Evolutionary conservation across 176 grass and related monocot genomes (phyloP).

Genomic region (Phoenix dactylifera): DNA sequence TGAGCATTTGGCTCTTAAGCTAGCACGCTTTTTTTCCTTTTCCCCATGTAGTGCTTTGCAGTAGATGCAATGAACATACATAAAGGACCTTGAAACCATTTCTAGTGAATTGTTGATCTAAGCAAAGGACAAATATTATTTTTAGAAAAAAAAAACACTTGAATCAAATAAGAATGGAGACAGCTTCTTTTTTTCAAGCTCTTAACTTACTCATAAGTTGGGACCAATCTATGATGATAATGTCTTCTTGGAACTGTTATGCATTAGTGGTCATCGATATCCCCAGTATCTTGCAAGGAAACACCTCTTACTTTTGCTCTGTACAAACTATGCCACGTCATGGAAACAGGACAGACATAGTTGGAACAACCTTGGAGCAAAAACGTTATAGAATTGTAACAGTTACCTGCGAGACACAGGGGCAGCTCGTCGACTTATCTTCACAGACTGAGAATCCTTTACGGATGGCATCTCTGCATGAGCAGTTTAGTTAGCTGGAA

Average conservation of each 20-base stretch:
- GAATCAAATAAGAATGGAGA: too few relatives aligned
- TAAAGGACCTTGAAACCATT: too few relatives aligned
- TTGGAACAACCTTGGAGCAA: background rate
- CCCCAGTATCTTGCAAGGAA: slow-evolving; percentile 53
- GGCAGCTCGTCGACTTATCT: slow-evolving; percentile 33
- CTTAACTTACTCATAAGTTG: too few relatives aligned
- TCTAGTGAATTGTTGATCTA: too few relatives aligned
- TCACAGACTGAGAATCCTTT: slow-evolving; percentile 25
- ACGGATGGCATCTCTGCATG: slow-evolving; percentile 35
- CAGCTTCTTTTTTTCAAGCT: too few relatives aligned
- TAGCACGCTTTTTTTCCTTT: too few relatives aligned
- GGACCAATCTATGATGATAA: too few relatives aligned
- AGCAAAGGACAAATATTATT: too few relatives aligned
- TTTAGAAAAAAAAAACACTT: too few relatives aligned
- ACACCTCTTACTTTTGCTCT: slow-evolving; percentile 67
- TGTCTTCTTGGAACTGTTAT: background rate
- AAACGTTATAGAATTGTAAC: background rate
- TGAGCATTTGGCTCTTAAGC: too few relatives aligned
- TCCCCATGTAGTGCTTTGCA: too few relatives aligned
- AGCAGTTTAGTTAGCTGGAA: slow-evolving; percentile 22
- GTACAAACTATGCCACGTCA: slow-evolving; percentile 4
- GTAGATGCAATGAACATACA: too few relatives aligned
- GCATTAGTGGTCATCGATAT: slow-evolving; percentile 36
- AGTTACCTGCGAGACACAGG: slow-evolving; percentile 44
- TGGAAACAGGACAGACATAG: background rate